Evolutionary conservation across 148 eudicot genomes (phyloP).

Genomic region (Agrostemma githago): DNA sequence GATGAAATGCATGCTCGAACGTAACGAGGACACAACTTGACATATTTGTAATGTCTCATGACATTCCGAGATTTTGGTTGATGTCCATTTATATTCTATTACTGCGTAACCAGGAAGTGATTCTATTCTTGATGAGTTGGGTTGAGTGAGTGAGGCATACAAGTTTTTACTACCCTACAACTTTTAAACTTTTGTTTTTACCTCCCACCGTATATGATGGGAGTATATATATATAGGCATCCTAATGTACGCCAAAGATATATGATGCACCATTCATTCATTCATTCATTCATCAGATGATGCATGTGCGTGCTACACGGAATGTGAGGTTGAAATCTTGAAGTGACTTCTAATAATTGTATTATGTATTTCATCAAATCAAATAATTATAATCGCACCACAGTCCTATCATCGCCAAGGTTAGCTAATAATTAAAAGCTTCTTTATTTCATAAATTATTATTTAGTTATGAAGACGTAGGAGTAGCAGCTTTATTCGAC

Average conservation of each 20-base stretch:
- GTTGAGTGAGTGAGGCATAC: not conserved
- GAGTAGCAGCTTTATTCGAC: not conserved
- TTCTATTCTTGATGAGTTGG: too few species aligned
- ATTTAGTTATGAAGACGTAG: not conserved
- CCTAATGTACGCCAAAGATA: not conserved
- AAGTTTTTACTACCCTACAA: not conserved
- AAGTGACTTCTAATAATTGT: slow-evolving; percentile 21
- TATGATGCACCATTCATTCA: not conserved
- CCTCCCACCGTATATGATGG: not conserved
- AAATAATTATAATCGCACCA: not conserved
- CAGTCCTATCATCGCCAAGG: not conserved
- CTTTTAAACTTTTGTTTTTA: not conserved
- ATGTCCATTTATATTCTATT: too few species aligned
- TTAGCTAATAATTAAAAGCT: not conserved
- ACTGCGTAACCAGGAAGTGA: too few species aligned
- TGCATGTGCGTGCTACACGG: slow-evolving; percentile 1
- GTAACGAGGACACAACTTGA: too few species aligned
- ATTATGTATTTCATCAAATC: not conserved
- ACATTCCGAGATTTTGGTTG: too few species aligned
- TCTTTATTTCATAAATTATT: not conserved
- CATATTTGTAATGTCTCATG: too few species aligned
- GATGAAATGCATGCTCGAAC: too few species aligned
- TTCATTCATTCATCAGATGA: not conserved
- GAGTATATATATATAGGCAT: not conserved
- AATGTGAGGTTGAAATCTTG: not conserved